Evolutionary conservation across 2,329 filamentous ascomycete species (phyloP), one percentile per base, ranked within the genome.

Genomic region (Ambrosiella cleistominuta): DNA sequence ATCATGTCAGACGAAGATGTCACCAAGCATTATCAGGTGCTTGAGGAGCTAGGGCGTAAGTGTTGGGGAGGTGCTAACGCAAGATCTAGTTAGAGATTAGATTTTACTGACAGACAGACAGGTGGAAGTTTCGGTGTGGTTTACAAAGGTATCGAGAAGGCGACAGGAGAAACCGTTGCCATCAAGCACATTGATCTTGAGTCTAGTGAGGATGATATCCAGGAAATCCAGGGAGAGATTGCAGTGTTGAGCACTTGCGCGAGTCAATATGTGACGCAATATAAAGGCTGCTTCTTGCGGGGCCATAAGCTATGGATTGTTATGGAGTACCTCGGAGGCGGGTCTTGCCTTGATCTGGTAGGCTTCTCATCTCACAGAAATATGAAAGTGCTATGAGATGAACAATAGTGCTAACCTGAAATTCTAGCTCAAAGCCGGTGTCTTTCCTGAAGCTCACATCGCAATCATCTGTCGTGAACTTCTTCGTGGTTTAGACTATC

Each of bases 141-240:
- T 38, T 98, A 95, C 78, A 96, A 96, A 70, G 93, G 89, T 55
- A 90, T 96, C 66, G 89, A 97, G 66, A 88, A 83, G 68, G 75
- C 81, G 36, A 96, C 91, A 0, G 91, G 91, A 63, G 89, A 96
- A 66, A 85, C 90, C 45, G 93, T 97, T 57, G 93, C 93, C 38
- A 93, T 98, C 70, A 98, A 98, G 72, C 88, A 95, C 76, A 97
- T 98, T 70, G 93, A 98, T 70, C 87, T 98, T 67, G 93, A 98
- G 72, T 95, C 91, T 60, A 97, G 89, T 74, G 91, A 95, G 70
- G 93, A 98, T 72, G 93, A 98, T 68, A 95, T 98, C 61, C 86
- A 90, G 70, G 93, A 98, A 68, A 97, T 98, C 60, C 91, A 98
- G 66, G 89, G 95, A 67, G 93, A 98, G 69, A 97, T 98, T 64